A percentile compares a stretch with the other conserved stretches of the same genome.
phyloP scores from a whole-genome alignment of 495 filamentous ascomycete species.

The Achaetomiella virescens region DNA sequence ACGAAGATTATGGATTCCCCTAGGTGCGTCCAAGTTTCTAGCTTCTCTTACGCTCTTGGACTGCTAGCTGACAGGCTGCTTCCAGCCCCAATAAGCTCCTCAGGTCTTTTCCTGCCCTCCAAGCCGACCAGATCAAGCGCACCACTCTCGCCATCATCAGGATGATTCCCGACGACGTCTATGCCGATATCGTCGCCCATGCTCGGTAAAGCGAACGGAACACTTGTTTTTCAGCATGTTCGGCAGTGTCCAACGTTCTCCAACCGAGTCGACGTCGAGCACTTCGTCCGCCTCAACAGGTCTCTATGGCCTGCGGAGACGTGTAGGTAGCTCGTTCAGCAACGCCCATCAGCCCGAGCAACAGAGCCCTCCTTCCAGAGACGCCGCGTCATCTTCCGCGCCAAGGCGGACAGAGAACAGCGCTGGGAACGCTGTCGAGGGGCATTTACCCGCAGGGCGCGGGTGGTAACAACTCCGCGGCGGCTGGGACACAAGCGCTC shows the following conservation, averaged over 20 bases:
- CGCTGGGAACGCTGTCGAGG: background rate
- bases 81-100: conserved; percentile 83
- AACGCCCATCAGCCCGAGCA: background rate
- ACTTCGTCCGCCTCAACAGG: too few relatives aligned
- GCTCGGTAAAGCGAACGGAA: conserved; percentile 49
- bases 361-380: background rate
- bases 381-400: background rate
- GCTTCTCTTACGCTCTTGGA: background rate
- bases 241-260: background rate
- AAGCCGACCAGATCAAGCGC: conserved; percentile 73
- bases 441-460: background rate
- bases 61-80: conserved; percentile 11
- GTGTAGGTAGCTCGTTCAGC: background rate
- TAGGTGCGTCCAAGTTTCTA: conserved; percentile 53
- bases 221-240: background rate
- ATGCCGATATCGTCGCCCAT: conserved; percentile 80
- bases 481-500: too few relatives aligned
- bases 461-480: background rate
- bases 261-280: too few relatives aligned
- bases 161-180: conserved; percentile 84
- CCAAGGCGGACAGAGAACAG: background rate
- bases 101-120: conserved; percentile 78
- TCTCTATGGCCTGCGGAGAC: background rate
- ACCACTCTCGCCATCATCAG: conserved; percentile 71
- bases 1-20: conserved; percentile 73